phyloP scores from a whole-genome alignment of 2,329 filamentous ascomycete species.

The Paecilomyces niveus region DNA sequence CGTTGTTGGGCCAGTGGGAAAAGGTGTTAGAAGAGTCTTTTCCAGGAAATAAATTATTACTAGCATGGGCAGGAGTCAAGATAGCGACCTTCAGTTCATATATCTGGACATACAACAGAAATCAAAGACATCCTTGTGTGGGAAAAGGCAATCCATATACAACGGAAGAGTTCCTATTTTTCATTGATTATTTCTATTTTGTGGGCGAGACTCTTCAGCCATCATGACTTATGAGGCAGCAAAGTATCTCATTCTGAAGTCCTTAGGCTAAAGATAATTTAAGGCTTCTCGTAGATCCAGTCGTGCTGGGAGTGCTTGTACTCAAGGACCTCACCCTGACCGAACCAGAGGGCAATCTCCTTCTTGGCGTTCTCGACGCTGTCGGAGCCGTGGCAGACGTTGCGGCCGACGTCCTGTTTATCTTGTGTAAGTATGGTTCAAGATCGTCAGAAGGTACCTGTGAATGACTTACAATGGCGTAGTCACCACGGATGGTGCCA shows the following conservation, averaged over 20 bases:
- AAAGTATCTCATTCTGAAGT: not conserved
- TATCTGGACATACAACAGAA: not conserved
- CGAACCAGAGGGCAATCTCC: slow-evolving; percentile 99
- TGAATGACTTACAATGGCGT: slow-evolving; percentile 55
- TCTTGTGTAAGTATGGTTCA: not conserved
- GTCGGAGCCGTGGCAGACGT: slow-evolving; percentile 99
- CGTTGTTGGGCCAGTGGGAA: slow-evolving; percentile 46
- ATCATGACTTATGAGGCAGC: not conserved
- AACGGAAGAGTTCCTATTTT: not conserved
- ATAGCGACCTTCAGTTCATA: slow-evolving; percentile 1
- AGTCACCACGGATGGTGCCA: slow-evolving; percentile 97
- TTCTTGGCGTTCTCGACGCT: slow-evolving; percentile 98
- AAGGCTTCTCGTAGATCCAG: slow-evolving; percentile 95
- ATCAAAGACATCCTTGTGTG: no score
- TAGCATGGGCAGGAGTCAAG: not conserved
- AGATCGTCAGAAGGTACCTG: not conserved
- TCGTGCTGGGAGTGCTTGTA: slow-evolving; percentile 80
- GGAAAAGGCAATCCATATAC: not conserved
- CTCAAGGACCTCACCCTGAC: slow-evolving; percentile 71
- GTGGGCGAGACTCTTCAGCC: not conserved
- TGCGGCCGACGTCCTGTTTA: slow-evolving; percentile 71
- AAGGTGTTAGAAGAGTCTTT: slow-evolving; percentile 32
- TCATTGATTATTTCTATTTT: not conserved
- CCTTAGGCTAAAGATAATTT: slow-evolving; percentile 19
- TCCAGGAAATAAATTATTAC: slow-evolving; percentile 16